These are phyloP conservation scores for Cajanus cajan DNA, from an alignment of 306 rosid genomes.

Conservation along the genomic window DNA sequence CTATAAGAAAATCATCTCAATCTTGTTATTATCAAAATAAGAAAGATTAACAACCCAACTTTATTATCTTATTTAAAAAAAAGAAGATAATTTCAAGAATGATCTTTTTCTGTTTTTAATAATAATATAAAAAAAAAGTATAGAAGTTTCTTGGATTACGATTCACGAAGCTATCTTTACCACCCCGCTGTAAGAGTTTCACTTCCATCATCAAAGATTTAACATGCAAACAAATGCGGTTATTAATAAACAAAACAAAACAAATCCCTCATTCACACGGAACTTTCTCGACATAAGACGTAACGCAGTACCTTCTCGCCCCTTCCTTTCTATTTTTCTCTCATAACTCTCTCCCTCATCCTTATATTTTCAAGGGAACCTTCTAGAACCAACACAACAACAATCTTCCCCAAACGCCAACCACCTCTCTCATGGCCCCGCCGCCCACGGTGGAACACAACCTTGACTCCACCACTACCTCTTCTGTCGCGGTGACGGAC, in stretches of 20 bases:
- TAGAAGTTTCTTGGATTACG: constrained; percentile 26
- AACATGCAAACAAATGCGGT: constrained; percentile 26
- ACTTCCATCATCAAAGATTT: neutral
- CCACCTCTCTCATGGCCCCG: constrained; percentile 44
- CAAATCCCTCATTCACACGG: constrained; percentile 35
- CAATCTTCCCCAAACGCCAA: neutral
- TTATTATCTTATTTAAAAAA: neutral
- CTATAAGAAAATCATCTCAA: neutral
- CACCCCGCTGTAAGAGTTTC: neutral
- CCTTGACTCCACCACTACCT: constrained; percentile 30
- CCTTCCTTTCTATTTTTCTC: constrained; percentile 32
- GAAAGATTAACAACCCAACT: neutral
- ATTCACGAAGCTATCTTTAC: neutral
- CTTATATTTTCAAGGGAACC: constrained; percentile 50
- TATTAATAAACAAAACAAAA: constrained; percentile 25
- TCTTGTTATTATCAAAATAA: neutral
- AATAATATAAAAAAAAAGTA: neutral
- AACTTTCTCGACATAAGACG: constrained; percentile 62
- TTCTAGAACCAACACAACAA: constrained; percentile 63
- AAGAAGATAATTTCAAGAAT: neutral
- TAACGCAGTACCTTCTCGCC: constrained; percentile 55
- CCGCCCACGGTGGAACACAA: constrained; percentile 42
- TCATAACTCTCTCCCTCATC: constrained; percentile 7
- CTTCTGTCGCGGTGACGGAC: constrained; percentile 19
- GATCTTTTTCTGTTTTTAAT: too few relatives aligned